Percentiles rank a stretch among this genome's conserved stretches.
Conservation (phyloP, 163 green algal species). For the Dunaliella salina region DNA sequence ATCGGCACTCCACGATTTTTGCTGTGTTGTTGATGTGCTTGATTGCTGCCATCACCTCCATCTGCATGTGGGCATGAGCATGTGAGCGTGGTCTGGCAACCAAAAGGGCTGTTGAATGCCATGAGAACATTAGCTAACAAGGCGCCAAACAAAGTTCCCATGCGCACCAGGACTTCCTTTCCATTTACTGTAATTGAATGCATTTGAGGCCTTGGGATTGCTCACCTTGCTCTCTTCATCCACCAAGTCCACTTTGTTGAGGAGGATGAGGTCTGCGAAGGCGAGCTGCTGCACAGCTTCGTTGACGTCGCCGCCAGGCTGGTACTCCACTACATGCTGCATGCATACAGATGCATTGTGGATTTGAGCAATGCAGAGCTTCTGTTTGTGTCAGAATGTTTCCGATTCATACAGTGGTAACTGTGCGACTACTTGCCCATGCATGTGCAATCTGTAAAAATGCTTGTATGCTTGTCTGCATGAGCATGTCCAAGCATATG, state of each 20-base stretch:
- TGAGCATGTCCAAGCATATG: too few relatives aligned
- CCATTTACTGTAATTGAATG: not conserved
- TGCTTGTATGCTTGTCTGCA: too few relatives aligned
- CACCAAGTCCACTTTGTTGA: conserved; percentile 95
- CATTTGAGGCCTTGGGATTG: too few relatives aligned
- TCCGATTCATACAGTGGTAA: too few relatives aligned
- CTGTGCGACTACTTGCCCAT: too few relatives aligned
- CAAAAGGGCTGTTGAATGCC: not conserved
- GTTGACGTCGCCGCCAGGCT: conserved; percentile 62
- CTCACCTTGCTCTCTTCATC: conserved; percentile 41
- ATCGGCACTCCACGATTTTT: conserved; percentile 47
- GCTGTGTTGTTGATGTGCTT: conserved; percentile 52
- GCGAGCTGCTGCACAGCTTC: conserved; percentile 89
- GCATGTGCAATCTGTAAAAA: too few relatives aligned
- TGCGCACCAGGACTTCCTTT: too few relatives aligned
- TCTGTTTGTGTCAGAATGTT: too few relatives aligned
- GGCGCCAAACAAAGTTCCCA: not conserved
- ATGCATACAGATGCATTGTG: not conserved
- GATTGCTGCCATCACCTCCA: conserved; percentile 45
- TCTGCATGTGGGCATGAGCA: not conserved
- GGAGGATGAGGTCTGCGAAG: conserved; percentile 84
- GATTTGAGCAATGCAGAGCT: too few relatives aligned
- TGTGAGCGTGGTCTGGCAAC: not conserved
- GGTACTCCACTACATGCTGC: conserved; percentile 64
- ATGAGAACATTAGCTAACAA: not conserved